Evolutionary conservation across 805 yeast species (phyloP).

Genomic region (Alloascoidea africana): DNA sequence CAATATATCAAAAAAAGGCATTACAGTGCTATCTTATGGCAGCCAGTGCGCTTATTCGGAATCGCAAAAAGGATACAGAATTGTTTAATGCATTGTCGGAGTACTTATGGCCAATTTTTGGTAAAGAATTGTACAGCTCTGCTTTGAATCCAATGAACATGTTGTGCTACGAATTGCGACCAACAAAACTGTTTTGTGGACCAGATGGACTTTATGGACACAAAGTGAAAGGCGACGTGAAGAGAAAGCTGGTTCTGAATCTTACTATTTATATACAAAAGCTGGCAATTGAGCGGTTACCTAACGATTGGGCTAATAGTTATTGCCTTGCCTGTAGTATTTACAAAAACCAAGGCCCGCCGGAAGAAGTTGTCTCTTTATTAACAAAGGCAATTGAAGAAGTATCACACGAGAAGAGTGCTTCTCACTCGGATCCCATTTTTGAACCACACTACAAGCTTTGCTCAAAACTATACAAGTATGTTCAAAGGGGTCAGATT

Average conservation of each 20-base stretch:
- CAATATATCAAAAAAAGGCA: slow-evolving; percentile 51
- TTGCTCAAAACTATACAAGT: slow-evolving; percentile 43
- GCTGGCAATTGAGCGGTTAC: slow-evolving; percentile 28
- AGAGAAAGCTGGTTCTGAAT: slow-evolving; percentile 15
- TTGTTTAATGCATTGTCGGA: slow-evolving; percentile 22
- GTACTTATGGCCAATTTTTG: slow-evolving; percentile 35
- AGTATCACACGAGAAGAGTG: neutral
- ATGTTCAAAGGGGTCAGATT: slow-evolving; percentile 23
- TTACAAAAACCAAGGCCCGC: slow-evolving; percentile 27
- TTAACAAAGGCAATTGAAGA: neutral
- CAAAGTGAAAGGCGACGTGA: slow-evolving; percentile 5
- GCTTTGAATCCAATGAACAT: slow-evolving; percentile 18
- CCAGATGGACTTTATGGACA: slow-evolving; percentile 11
- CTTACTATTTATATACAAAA: slow-evolving; percentile 27
- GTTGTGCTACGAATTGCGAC: slow-evolving; percentile 38
- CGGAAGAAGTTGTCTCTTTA: slow-evolving; percentile 22
- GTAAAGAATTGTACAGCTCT: slow-evolving; percentile 33
- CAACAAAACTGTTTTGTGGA: slow-evolving; percentile 23
- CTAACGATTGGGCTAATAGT: slow-evolving; percentile 44
- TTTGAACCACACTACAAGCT: slow-evolving; percentile 70
- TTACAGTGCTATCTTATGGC: slow-evolving; percentile 69
- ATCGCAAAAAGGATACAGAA: slow-evolving; percentile 9
- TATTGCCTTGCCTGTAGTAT: slow-evolving; percentile 26
- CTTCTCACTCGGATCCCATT: slow-evolving; percentile 32
- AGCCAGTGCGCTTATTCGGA: slow-evolving; percentile 23